These are phyloP conservation scores for Nidularia sp. DNA, from an alignment of 768 basidiomycete genomes.

Conservation along the genomic window DNA sequence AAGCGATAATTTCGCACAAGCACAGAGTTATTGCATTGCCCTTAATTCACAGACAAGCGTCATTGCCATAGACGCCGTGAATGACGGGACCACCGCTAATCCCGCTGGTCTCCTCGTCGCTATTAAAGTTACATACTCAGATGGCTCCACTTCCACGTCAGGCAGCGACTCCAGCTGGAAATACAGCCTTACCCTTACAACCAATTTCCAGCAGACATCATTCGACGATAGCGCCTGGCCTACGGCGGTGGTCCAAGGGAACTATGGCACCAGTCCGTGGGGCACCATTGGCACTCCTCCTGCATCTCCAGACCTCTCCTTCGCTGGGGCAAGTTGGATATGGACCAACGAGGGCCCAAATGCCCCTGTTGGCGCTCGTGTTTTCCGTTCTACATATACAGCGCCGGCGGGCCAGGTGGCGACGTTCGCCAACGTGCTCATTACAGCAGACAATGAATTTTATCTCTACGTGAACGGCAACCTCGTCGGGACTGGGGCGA, in stretches of 20 bases:
- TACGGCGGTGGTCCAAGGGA: slow-evolving; percentile 3
- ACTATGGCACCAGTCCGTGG: too few relatives aligned
- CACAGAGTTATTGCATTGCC: slow-evolving; percentile 15
- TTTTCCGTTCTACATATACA: too few relatives aligned
- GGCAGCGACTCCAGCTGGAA: slow-evolving; percentile 19
- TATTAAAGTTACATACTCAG: slow-evolving; percentile 16
- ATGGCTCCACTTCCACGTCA: slow-evolving; percentile 14
- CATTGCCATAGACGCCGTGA: slow-evolving; percentile 17
- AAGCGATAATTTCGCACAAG: slow-evolving; percentile 5
- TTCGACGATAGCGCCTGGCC: slow-evolving; percentile 16
- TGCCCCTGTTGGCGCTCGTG: too few relatives aligned
- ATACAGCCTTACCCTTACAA: slow-evolving; percentile 5
- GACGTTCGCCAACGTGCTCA: too few relatives aligned
- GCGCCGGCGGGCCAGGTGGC: too few relatives aligned
- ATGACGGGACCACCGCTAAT: slow-evolving; percentile 2
- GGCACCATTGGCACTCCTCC: too few relatives aligned
- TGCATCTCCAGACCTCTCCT: too few relatives aligned
- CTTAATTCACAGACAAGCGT: slow-evolving; percentile 13
- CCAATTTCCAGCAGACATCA: slow-evolving; percentile 12
- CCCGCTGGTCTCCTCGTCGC: slow-evolving; percentile 16
- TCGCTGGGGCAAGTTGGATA: too few relatives aligned
- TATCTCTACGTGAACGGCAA: too few relatives aligned
- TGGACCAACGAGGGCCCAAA: too few relatives aligned
- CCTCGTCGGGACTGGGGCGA: too few relatives aligned
- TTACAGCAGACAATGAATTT: too few relatives aligned